These are phyloP conservation scores for Stereum hirsutum DNA, from an alignment of 1,284 basidiomycete species.

Conservation along the genomic window DNA sequence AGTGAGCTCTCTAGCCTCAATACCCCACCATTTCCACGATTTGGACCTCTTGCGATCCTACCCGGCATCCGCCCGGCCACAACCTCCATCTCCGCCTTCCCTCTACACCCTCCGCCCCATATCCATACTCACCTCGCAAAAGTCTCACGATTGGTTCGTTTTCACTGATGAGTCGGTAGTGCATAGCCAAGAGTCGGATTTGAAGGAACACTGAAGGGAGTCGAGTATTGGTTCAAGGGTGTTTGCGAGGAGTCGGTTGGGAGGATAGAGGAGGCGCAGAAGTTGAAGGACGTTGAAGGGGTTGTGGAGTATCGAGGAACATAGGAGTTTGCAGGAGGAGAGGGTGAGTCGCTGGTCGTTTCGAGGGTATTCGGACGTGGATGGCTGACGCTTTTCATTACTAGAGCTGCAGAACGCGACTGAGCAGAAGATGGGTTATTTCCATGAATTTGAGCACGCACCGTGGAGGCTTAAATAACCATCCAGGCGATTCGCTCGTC, in stretches of 20 bases:
- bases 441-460: conserved; percentile 84
- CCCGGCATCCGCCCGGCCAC: conserved; percentile 19
- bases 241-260: conserved; percentile 67
- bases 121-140: conserved; percentile 61
- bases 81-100: conserved; percentile 9
- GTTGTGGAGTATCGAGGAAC: conserved; percentile 80
- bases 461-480: conserved; percentile 87
- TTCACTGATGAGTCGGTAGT: conserved; percentile 81
- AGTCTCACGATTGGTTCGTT: conserved; percentile 93
- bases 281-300: conserved; percentile 75
- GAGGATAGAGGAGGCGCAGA: conserved; percentile 63
- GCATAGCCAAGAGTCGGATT: conserved; percentile 86
- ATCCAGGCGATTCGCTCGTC: conserved; percentile 85
- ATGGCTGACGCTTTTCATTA: too few relatives aligned
- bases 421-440: conserved; percentile 74
- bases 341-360: conserved; percentile 43
- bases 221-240: conserved; percentile 64
- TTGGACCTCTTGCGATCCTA: conserved; percentile 27
- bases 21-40: conserved; percentile 18
- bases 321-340: conserved; percentile 79
- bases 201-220: conserved; percentile 73
- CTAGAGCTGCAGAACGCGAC: conserved; percentile 74
- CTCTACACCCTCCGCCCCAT: conserved; percentile 24
- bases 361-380: too few relatives aligned
- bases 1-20: background rate